Percentiles rank a stretch among this genome's conserved stretches.
These are phyloP conservation scores for Peniophora sp. DNA, from an alignment of 1,284 basidiomycete species.

Conservation along the genomic window DNA sequence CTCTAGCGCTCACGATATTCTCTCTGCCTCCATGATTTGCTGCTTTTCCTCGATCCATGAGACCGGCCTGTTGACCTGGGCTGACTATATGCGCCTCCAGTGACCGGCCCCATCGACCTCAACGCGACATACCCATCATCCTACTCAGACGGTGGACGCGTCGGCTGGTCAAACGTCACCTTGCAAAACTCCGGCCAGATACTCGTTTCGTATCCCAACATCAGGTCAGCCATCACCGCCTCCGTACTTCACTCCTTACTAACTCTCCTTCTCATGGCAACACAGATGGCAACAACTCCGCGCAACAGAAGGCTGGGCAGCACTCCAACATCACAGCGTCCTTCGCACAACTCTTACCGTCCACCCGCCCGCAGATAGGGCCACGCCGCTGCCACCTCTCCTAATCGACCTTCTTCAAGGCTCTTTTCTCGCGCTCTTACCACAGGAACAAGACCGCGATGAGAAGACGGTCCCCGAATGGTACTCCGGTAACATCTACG, in stretches of 20 bases:
- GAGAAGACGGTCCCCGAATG: conserved; percentile 39
- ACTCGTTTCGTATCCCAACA: conserved; percentile 50
- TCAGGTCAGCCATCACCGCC: conserved; percentile 32
- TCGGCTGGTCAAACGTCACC: conserved; percentile 44
- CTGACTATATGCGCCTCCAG: conserved; percentile 17
- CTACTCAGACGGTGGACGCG: conserved; percentile 50
- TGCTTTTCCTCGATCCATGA: too few relatives aligned
- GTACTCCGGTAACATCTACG: conserved; percentile 72
- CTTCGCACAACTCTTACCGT: conserved; percentile 56
- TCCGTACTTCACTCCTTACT: conserved; percentile 1
- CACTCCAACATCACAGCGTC: conserved; percentile 64
- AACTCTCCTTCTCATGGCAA: neutral
- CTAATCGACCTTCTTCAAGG: conserved; percentile 44
- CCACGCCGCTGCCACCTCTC: conserved; percentile 24
- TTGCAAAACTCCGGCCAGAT: conserved; percentile 39
- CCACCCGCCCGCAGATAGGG: conserved; percentile 29
- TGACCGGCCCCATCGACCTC: conserved; percentile 37
- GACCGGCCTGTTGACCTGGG: too few relatives aligned
- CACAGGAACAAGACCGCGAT: conserved; percentile 20
- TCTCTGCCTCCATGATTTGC: too few relatives aligned
- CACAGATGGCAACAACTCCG: conserved; percentile 60
- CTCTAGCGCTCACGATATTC: too few relatives aligned
- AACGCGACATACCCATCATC: conserved; percentile 51
- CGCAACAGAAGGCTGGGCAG: conserved; percentile 74
- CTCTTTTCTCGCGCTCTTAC: conserved; percentile 60